Conservation (phyloP, 805 yeast genomes). For the Yarrowia yakushimensis region DNA sequence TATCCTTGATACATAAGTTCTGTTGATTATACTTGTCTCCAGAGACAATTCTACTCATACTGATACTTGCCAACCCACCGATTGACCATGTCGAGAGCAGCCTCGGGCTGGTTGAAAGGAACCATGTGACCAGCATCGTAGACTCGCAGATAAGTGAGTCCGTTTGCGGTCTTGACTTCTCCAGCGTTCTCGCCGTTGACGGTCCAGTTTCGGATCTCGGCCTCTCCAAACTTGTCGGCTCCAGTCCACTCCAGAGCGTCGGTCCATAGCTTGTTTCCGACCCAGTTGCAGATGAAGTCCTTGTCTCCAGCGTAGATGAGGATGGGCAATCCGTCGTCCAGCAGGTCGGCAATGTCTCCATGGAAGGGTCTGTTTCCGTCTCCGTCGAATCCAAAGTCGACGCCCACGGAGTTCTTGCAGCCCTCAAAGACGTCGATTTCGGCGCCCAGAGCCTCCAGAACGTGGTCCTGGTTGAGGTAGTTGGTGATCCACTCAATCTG, state of each 20-base stretch:
- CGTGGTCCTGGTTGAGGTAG: slow-evolving; percentile 71
- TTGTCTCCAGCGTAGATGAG: slow-evolving; percentile 93
- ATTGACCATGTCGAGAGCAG: slow-evolving; percentile 75
- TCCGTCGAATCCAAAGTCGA: slow-evolving; percentile 79
- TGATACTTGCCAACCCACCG: slow-evolving; percentile 55
- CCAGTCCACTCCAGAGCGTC: slow-evolving; percentile 67
- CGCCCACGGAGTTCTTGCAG: slow-evolving; percentile 65
- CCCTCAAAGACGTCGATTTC: slow-evolving; percentile 55
- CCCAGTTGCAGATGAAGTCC: slow-evolving; percentile 95
- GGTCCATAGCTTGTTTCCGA: slow-evolving; percentile 89
- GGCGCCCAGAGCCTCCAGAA: slow-evolving; percentile 76
- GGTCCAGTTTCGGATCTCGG: slow-evolving; percentile 39
- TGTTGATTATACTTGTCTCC: too few relatives aligned
- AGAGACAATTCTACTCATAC: background rate
- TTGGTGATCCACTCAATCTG: slow-evolving; percentile 66
- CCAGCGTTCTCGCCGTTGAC: slow-evolving; percentile 54
- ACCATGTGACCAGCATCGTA: slow-evolving; percentile 96
- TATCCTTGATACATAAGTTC: too few relatives aligned
- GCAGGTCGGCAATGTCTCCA: slow-evolving; percentile 59
- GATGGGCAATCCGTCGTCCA: slow-evolving; percentile 74
- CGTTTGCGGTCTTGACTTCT: slow-evolving; percentile 65
- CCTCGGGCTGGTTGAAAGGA: slow-evolving; percentile 82
- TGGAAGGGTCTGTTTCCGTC: slow-evolving; percentile 94
- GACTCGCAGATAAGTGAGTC: slow-evolving; percentile 77
- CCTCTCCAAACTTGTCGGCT: slow-evolving; percentile 50